phyloP scores from a whole-genome alignment of 2,329 filamentous ascomycete genomes.

The Bipolaris victoriae region DNA sequence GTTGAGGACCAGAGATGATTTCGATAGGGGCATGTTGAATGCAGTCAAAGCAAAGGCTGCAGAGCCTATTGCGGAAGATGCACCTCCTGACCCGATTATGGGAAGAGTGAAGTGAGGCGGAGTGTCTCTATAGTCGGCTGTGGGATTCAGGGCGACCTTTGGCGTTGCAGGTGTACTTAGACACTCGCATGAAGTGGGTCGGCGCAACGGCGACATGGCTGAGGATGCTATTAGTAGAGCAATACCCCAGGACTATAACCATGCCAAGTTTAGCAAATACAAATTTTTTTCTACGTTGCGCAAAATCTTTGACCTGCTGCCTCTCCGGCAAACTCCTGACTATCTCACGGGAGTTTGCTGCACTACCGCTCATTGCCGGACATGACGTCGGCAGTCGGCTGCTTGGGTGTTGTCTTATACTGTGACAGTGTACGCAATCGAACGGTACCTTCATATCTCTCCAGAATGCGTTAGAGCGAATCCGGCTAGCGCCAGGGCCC shows the following conservation, averaged over 20 bases:
- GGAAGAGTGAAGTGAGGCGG: constrained; percentile 74
- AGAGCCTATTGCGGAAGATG: constrained; percentile 76
- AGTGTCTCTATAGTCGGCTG: not conserved
- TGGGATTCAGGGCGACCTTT: not conserved
- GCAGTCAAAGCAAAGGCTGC: constrained; percentile 87
- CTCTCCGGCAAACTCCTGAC: not conserved
- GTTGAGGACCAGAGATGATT: constrained; percentile 85
- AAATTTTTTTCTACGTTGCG: constrained; percentile 3
- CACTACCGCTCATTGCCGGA: not conserved
- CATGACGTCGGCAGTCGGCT: constrained; percentile 1
- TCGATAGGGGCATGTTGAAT: constrained; percentile 88
- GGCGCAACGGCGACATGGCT: constrained; percentile 6
- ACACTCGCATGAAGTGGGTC: constrained; percentile 4
- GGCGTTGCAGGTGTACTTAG: constrained; percentile 9
- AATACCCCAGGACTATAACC: constrained; percentile 10
- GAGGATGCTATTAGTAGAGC: constrained; percentile 4
- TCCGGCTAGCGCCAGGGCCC: constrained; percentile 1
- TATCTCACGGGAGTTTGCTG: too few species aligned
- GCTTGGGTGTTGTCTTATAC: not conserved
- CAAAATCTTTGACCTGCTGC: not conserved
- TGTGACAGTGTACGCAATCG: constrained; percentile 2
- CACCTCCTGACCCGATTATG: constrained; percentile 87
- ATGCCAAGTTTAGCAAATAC: constrained; percentile 11
- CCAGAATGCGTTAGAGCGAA: constrained; percentile 2
- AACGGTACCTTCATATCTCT: constrained; percentile 8